phyloP scores from a whole-genome alignment of 148 eudicot genomes.

The Cornus suecica region DNA sequence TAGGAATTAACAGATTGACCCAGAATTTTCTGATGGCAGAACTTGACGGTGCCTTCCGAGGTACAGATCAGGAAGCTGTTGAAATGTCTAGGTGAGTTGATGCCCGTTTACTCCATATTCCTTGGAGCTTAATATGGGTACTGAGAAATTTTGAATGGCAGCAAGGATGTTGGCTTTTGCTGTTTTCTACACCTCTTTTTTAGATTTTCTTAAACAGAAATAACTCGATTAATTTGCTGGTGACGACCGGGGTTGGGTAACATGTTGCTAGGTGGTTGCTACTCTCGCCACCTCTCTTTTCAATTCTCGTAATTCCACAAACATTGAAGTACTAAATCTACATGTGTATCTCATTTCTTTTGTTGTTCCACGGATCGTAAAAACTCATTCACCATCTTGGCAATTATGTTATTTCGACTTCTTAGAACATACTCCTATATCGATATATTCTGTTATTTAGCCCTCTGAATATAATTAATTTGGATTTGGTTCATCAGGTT shows the following conservation, averaged over 20 bases:
- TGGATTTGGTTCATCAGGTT: constrained; percentile 49
- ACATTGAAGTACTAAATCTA: too few species aligned
- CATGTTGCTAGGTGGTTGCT: not conserved
- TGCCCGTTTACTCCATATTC: not conserved
- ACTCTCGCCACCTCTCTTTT: not conserved
- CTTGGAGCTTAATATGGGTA: not conserved
- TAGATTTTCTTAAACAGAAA: not conserved
- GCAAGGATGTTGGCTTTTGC: too few species aligned
- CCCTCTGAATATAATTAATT: not conserved
- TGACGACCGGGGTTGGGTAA: not conserved
- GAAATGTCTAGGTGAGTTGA: constrained; percentile 95
- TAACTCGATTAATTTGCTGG: not conserved
- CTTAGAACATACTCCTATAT: not conserved
- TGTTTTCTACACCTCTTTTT: too few species aligned
- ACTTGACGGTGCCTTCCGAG: constrained; percentile 92
- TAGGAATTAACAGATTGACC: constrained; percentile 88
- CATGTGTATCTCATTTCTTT: too few species aligned
- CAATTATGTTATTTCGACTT: not conserved
- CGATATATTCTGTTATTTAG: not conserved
- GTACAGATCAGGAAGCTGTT: constrained; percentile 91
- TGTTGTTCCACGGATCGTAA: not conserved
- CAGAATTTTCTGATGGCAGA: constrained; percentile 79
- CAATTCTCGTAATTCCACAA: too few species aligned
- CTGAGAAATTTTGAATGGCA: not conserved
- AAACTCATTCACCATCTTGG: not conserved